Conservation (phyloP, 2,329 filamentous ascomycete genomes). For the Colletotrichum gloeosporioides region DNA sequence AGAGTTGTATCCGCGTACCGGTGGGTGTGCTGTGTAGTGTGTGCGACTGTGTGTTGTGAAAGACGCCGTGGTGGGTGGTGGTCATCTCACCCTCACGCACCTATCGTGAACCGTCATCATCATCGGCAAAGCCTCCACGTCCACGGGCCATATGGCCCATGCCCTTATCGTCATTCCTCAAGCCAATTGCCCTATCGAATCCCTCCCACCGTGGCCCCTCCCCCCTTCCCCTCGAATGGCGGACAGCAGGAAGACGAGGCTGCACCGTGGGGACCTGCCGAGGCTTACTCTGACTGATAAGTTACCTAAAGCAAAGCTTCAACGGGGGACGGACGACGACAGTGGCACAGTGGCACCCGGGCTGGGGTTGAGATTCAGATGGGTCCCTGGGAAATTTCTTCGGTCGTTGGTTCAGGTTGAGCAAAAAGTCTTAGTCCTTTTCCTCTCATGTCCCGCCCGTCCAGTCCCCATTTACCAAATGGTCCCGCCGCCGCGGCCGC, state of each 20-base stretch:
- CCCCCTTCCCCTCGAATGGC: neutral
- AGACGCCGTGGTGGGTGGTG: neutral
- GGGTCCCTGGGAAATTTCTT: constrained; percentile 1
- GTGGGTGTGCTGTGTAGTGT: no score
- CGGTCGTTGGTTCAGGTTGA: constrained; percentile 6
- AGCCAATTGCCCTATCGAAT: neutral
- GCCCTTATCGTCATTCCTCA: neutral
- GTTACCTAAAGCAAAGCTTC: neutral
- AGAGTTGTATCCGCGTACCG: neutral
- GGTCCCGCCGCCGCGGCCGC: neutral
- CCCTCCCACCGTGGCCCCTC: neutral
- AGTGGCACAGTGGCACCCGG: neutral
- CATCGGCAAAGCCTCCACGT: neutral
- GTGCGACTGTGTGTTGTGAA: neutral
- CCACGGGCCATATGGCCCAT: neutral
- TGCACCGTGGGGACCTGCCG: neutral
- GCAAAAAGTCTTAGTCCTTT: neutral
- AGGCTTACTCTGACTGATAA: neutral
- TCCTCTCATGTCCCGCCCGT: neutral
- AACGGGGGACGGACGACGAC: neutral
- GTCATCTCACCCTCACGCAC: neutral
- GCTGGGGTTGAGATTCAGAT: neutral
- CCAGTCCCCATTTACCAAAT: neutral
- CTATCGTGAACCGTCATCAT: neutral
- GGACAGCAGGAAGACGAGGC: neutral